A percentile compares a stretch with the other conserved stretches of the same genome.
These are phyloP conservation scores for Ceratocystis ficicola DNA, from an alignment of 2,329 filamentous ascomycete species.

Conservation along the genomic window DNA sequence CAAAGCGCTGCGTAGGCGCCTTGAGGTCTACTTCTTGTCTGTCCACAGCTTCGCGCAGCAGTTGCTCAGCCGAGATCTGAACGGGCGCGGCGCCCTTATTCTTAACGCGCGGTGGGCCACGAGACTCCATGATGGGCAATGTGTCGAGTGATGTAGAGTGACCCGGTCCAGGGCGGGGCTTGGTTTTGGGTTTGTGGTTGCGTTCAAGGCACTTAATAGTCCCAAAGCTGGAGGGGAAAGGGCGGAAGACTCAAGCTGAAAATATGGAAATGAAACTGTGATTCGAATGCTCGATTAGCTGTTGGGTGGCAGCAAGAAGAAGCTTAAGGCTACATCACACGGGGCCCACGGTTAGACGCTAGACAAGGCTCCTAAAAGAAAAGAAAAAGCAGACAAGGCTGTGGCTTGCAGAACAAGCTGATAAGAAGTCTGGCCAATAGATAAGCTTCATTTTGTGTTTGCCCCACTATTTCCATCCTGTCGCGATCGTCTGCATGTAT, in stretches of 20 bases:
- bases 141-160: neutral
- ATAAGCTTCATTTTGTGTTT: neutral
- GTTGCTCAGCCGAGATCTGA: slow-evolving; percentile 92
- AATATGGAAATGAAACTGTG: neutral
- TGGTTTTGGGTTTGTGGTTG: no score
- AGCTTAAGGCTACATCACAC: neutral
- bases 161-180: neutral
- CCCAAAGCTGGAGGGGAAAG: neutral
- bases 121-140: slow-evolving; percentile 61
- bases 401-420: neutral
- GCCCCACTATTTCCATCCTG: slow-evolving; percentile 1
- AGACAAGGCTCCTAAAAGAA: neutral
- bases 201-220: neutral
- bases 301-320: no score
- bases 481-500: neutral
- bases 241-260: no score
- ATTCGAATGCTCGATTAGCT: no score
- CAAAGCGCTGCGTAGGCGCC: slow-evolving; percentile 86
- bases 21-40: slow-evolving; percentile 80
- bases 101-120: slow-evolving; percentile 91
- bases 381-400: slow-evolving; percentile 21
- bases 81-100: slow-evolving; percentile 90
- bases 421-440: slow-evolving; percentile 19
- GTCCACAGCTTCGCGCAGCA: slow-evolving; percentile 93
- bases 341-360: neutral